Evolutionary conservation across 345 rosid species (phyloP).

Genomic region (Rubroshorea leprosula): DNA sequence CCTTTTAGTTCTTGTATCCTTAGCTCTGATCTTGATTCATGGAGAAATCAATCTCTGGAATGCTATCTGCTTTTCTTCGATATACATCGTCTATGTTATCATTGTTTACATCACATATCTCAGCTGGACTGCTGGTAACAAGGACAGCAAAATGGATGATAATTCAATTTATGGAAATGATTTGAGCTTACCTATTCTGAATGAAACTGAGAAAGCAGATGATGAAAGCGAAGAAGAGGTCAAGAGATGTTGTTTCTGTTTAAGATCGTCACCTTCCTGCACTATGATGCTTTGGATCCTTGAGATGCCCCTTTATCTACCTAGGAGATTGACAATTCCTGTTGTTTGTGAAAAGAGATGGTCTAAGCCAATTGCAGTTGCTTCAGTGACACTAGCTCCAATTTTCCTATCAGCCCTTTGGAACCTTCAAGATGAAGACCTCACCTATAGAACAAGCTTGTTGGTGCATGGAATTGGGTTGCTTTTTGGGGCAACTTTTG

Average conservation of each 20-base stretch:
- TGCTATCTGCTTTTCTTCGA: constrained; percentile 46
- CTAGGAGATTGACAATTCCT: constrained; percentile 85
- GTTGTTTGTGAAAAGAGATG: constrained; percentile 54
- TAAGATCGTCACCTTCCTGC: constrained; percentile 23
- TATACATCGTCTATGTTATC: constrained; percentile 54
- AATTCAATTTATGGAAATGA: constrained; percentile 21
- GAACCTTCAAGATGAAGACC: constrained; percentile 27
- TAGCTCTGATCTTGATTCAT: constrained; percentile 37
- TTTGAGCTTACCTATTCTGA: constrained; percentile 35
- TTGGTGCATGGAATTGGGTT: constrained; percentile 42
- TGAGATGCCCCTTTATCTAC: constrained; percentile 66
- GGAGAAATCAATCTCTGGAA: constrained; percentile 61
- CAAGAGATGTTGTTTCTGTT: constrained; percentile 23
- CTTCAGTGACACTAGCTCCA: constrained; percentile 67
- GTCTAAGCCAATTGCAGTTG: constrained; percentile 66
- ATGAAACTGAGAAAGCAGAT: constrained; percentile 28
- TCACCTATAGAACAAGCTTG: constrained; percentile 18
- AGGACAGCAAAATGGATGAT: constrained; percentile 10
- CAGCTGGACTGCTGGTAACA: constrained; percentile 12
- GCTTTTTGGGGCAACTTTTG: constrained; percentile 38
- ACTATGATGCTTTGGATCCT: constrained; percentile 35
- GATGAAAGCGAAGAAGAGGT: constrained; percentile 15
- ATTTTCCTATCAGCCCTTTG: constrained; percentile 51
- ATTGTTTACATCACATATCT: constrained; percentile 44
- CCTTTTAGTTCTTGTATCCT: constrained; percentile 48